These are phyloP conservation scores for Dendrothele bispora DNA, from an alignment of 768 basidiomycete genomes.

Conservation along the genomic window DNA sequence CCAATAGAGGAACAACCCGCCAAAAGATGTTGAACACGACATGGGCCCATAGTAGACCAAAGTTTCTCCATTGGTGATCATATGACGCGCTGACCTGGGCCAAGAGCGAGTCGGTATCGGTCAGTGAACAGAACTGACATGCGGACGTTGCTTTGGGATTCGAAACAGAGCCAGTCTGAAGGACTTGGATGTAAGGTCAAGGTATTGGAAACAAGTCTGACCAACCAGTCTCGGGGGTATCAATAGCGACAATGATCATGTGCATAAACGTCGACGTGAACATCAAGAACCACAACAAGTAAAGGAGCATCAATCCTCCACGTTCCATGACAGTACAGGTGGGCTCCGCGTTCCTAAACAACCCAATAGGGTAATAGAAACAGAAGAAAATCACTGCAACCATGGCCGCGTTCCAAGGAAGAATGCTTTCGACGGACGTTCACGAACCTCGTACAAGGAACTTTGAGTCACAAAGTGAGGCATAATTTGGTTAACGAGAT, in stretches of 20 bases:
- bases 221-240: constrained; percentile 41
- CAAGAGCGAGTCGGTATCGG: constrained; percentile 44
- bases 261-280: constrained; percentile 35
- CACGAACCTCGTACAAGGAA: constrained; percentile 31
- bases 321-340: constrained; percentile 32
- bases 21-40: constrained; percentile 43
- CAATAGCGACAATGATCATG: constrained; percentile 33
- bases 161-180: constrained; percentile 60
- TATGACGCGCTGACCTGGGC: constrained; percentile 57
- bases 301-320: constrained; percentile 40
- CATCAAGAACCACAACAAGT: constrained; percentile 34
- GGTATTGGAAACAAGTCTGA: constrained; percentile 53
- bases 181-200: no score
- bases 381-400: constrained; percentile 29
- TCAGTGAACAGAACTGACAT: constrained; percentile 58
- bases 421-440: constrained; percentile 32
- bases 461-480: constrained; percentile 35
- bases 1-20: constrained; percentile 12
- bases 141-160: constrained; percentile 47
- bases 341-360: constrained; percentile 38
- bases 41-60: constrained; percentile 50
- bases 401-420: constrained; percentile 25
- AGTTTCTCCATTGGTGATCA: constrained; percentile 48
- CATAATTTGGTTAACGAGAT: constrained; percentile 35
- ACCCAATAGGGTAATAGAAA: constrained; percentile 37